These are phyloP conservation scores for Glycine soja DNA, from an alignment of 306 rosid species.

Conservation along the genomic window DNA sequence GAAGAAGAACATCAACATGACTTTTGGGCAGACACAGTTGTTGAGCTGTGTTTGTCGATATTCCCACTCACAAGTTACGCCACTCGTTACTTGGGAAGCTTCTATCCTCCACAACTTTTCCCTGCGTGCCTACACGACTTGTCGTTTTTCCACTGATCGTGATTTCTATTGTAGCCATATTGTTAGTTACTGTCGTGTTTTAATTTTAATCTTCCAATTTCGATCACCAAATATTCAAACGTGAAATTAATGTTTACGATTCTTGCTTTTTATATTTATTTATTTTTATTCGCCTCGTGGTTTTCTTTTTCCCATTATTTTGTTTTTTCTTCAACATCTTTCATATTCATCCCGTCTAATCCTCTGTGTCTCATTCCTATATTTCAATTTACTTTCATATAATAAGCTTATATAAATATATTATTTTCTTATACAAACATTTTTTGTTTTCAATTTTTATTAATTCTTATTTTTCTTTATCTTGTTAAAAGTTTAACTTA, in stretches of 20 bases:
- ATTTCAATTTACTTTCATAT: not conserved
- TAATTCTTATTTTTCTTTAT: too few species aligned
- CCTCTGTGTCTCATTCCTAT: not conserved
- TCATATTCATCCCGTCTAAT: not conserved
- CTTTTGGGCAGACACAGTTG: too few species aligned
- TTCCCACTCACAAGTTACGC: not conserved
- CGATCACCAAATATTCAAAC: not conserved
- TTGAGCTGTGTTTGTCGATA: not conserved
- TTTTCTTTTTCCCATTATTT: not conserved
- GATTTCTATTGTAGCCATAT: not conserved
- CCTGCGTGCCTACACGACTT: not conserved
- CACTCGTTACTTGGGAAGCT: not conserved
- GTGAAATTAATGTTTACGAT: too few species aligned
- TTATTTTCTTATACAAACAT: too few species aligned
- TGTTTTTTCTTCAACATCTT: not conserved
- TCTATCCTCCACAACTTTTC: not conserved
- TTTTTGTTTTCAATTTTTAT: too few species aligned
- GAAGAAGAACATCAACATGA: not conserved
- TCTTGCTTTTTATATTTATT: too few species aligned
- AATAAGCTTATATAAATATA: too few species aligned
- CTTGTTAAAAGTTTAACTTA: too few species aligned
- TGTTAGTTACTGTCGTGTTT: not conserved
- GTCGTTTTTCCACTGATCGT: not conserved
- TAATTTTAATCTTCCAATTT: not conserved
- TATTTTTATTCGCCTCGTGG: not conserved